phyloP scores from a whole-genome alignment of 176 grass and related monocot species.

The Alloteropsis semialata region DNA sequence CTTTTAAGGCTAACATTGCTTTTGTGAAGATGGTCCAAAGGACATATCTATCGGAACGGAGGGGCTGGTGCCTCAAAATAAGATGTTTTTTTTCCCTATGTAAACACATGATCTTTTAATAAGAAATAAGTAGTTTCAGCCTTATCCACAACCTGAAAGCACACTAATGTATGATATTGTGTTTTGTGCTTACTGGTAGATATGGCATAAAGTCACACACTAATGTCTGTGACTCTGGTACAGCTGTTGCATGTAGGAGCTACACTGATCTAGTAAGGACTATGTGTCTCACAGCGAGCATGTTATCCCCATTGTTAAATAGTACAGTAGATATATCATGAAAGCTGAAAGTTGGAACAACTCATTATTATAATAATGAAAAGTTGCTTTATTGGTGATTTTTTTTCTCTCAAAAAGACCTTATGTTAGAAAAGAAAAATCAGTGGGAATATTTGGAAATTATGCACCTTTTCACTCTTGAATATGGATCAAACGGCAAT shows the following conservation, averaged over 20 bases:
- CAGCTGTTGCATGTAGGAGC: background rate
- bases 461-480: background rate
- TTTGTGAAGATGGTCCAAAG: background rate
- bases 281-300: background rate
- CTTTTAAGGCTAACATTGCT: background rate
- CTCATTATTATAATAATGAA: background rate
- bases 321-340: background rate
- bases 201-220: background rate
- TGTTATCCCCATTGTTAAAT: background rate
- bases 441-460: background rate
- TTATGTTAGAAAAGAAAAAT: background rate
- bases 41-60: background rate
- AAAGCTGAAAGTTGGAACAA: background rate
- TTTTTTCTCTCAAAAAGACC: background rate
- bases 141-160: background rate
- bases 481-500: constrained; percentile 16
- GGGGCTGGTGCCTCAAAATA: background rate
- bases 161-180: background rate
- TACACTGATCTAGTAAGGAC: background rate
- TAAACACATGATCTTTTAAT: background rate
- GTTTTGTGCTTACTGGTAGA: background rate
- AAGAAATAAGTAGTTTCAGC: background rate
- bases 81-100: background rate
- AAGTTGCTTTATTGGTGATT: background rate
- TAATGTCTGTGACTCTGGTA: background rate